Percentiles rank a stretch among this genome's conserved stretches.
phyloP scores from a whole-genome alignment of 306 rosid species.

The Begonia peltatifolia region DNA sequence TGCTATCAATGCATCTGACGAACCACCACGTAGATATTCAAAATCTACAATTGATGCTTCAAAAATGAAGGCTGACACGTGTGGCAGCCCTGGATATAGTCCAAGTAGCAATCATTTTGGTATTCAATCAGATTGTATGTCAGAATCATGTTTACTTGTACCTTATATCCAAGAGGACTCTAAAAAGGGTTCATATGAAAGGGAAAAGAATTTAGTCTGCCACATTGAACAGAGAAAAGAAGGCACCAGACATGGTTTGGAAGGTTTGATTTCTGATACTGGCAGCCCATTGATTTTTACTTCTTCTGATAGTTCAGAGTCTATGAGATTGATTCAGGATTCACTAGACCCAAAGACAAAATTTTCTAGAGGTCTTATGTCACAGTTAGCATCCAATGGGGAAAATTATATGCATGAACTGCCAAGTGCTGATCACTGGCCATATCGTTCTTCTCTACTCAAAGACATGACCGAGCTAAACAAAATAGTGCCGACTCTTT shows the following conservation, averaged over 20 bases:
- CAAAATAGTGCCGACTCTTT: constrained; percentile 14
- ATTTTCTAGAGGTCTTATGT: constrained; percentile 18
- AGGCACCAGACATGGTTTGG: constrained; percentile 43
- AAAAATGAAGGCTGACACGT: constrained; percentile 28
- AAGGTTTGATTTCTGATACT: constrained; percentile 32
- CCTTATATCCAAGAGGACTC: constrained; percentile 24
- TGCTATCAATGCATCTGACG: constrained; percentile 20
- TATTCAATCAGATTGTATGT: constrained; percentile 16
- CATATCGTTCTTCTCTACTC: too few relatives aligned
- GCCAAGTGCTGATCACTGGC: constrained; percentile 18
- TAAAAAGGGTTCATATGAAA: constrained; percentile 14
- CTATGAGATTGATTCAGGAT: constrained; percentile 38
- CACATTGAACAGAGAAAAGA: constrained; percentile 14
- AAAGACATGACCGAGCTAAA: too few relatives aligned
- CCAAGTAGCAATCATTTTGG: constrained; percentile 7
- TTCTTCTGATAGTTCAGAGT: constrained; percentile 43
- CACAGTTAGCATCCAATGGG: constrained; percentile 13
- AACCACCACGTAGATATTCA: constrained; percentile 18
- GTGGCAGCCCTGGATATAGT: constrained; percentile 37
- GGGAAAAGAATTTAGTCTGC: too few relatives aligned
- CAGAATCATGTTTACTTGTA: constrained; percentile 22
- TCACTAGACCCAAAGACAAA: constrained; percentile 26
- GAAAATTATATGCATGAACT: constrained; percentile 13
- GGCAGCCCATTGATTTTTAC: constrained; percentile 40
- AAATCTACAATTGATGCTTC: constrained; percentile 31